Conservation (phyloP, 2,329 filamentous ascomycete genomes). For the Colletotrichum sp. region DNA sequence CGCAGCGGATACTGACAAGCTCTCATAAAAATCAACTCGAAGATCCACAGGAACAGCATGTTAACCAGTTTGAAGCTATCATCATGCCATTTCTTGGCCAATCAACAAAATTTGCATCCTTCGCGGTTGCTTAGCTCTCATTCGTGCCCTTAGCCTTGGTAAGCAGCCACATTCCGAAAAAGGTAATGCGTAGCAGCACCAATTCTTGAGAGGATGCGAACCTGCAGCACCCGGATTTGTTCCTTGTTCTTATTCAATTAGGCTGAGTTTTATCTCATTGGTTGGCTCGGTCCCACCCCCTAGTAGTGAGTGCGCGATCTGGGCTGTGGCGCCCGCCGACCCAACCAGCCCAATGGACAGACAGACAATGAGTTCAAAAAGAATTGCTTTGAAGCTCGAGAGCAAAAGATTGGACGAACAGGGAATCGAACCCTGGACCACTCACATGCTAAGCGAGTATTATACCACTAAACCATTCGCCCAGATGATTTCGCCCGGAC, state of each 20-base stretch:
- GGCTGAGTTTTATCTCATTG: neutral
- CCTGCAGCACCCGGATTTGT: neutral
- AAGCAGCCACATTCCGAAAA: neutral
- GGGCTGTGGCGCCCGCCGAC: neutral
- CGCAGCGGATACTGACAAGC: neutral
- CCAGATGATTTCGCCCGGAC: slow-evolving; percentile 18
- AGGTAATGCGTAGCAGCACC: neutral
- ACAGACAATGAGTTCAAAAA: neutral
- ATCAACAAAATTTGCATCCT: neutral
- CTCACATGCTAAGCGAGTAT: slow-evolving; percentile 16
- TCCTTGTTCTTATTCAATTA: neutral
- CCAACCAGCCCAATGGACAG: neutral
- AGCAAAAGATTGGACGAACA: neutral
- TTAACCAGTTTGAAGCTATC: neutral
- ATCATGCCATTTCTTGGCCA: neutral
- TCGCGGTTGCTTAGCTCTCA: neutral
- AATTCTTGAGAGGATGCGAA: neutral
- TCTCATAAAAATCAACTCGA: neutral
- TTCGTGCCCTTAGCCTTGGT: neutral
- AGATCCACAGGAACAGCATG: neutral
- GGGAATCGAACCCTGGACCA: slow-evolving; percentile 14
- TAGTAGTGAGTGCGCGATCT: neutral
- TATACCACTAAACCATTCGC: slow-evolving; percentile 19
- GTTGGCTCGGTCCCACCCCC: neutral
- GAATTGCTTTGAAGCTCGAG: accelerated